Conservation (phyloP, 148 eudicot species). For the Rhododendron kiyosumense region DNA sequence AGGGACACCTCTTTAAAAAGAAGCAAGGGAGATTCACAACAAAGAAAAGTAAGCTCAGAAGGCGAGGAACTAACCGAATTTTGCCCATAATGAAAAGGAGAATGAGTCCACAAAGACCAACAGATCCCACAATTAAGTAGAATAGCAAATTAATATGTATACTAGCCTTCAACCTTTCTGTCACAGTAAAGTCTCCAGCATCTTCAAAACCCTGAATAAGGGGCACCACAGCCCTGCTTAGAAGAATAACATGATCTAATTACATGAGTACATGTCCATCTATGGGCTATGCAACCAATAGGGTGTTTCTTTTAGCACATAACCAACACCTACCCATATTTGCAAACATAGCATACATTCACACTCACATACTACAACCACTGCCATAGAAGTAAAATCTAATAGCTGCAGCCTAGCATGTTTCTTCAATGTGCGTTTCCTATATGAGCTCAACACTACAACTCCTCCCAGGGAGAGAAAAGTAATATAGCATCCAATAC, state of each 20-base stretch:
- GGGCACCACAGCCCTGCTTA: conserved; percentile 92
- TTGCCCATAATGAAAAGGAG: conserved; percentile 57
- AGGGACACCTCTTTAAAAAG: neutral
- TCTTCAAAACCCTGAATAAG: conserved; percentile 98
- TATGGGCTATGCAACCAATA: neutral
- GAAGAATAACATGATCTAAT: conserved; percentile 28
- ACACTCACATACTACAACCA: neutral
- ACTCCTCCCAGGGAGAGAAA: neutral
- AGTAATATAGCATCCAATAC: neutral
- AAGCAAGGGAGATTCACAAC: neutral
- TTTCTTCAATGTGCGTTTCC: neutral
- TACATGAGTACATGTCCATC: conserved; percentile 19
- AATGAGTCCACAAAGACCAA: conserved; percentile 83
- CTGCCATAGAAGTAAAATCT: neutral
- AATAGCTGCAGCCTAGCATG: neutral
- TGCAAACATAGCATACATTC: neutral
- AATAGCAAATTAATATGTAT: conserved; percentile 77
- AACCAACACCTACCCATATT: conserved; percentile 1
- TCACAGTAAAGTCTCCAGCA: conserved; percentile 89
- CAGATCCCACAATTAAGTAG: conserved; percentile 75
- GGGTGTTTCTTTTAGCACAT: neutral
- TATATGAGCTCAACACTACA: neutral
- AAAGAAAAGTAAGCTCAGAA: conserved; percentile 4
- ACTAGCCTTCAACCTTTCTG: conserved; percentile 83
- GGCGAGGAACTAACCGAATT: conserved; percentile 42